A percentile compares a stretch with the other conserved stretches of the same genome.
Evolutionary conservation across 768 basidiomycete genomes (phyloP).

Genomic region (Macrolepiota fuliginosa): DNA sequence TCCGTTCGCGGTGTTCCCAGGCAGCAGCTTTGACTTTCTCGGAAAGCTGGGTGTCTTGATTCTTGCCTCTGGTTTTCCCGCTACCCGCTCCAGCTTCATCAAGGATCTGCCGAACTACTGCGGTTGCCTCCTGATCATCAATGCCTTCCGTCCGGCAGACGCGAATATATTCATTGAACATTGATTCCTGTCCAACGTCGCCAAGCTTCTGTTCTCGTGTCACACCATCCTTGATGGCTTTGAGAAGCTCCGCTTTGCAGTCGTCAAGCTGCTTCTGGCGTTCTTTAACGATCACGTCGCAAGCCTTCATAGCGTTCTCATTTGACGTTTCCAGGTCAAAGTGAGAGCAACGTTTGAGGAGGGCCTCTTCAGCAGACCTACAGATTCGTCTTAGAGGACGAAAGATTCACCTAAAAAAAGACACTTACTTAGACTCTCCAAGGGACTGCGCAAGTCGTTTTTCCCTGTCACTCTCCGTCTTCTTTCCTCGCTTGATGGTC

Average conservation of each 20-base stretch:
- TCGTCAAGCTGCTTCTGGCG: constrained; percentile 77
- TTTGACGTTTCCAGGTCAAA: constrained; percentile 79
- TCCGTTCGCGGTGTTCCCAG: constrained; percentile 85
- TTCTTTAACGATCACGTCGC: constrained; percentile 86
- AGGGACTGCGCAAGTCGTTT: constrained; percentile 83
- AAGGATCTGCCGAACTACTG: constrained; percentile 56
- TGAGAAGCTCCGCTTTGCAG: constrained; percentile 71
- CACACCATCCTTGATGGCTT: constrained; percentile 63
- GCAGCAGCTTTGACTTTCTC: constrained; percentile 58
- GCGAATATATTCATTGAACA: constrained; percentile 78
- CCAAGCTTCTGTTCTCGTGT: constrained; percentile 69
- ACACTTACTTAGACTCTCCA: constrained; percentile 80
- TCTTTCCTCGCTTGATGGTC: constrained; percentile 62
- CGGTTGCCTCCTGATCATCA: constrained; percentile 75
- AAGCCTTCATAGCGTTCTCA: constrained; percentile 85
- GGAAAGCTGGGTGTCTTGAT: constrained; percentile 54
- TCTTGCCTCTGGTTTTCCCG: constrained; percentile 45
- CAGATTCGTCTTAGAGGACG: neutral
- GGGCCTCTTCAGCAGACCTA: constrained; percentile 87
- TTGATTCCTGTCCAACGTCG: constrained; percentile 62
- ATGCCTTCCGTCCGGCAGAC: constrained; percentile 68
- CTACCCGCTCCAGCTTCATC: constrained; percentile 54
- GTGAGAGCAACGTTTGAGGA: constrained; percentile 93
- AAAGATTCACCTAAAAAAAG: constrained; percentile 1
- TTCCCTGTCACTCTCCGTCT: constrained; percentile 83